Percentiles rank a stretch among this genome's conserved stretches.
phyloP scores from a whole-genome alignment of 2,329 filamentous ascomycete genomes.

The Monilinia polystroma region DNA sequence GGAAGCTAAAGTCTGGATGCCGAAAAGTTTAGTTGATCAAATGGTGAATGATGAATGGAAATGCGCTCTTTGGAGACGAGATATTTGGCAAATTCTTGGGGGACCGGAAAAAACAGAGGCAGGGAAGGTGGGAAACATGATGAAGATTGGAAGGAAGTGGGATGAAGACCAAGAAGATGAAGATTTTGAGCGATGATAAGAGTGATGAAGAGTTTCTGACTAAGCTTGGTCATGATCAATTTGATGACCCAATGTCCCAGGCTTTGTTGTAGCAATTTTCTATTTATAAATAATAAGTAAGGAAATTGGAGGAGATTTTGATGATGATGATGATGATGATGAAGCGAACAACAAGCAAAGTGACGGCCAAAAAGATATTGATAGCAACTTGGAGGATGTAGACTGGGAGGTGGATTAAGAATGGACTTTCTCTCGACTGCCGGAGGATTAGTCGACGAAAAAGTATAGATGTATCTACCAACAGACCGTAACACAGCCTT shows the following conservation, averaged over 20 bases:
- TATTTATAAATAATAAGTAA: background rate
- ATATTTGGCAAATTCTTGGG: background rate
- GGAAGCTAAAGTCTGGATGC: slow-evolving; percentile 7
- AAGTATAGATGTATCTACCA: background rate
- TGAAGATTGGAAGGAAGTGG: background rate
- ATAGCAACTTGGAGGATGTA: background rate
- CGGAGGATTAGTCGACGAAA: background rate
- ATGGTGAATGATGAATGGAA: background rate
- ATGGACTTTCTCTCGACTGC: background rate
- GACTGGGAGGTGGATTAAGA: background rate
- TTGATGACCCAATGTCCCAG: too few relatives aligned
- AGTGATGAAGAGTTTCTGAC: too few relatives aligned
- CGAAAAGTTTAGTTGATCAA: background rate
- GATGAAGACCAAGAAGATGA: background rate
- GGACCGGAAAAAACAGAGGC: too few relatives aligned
- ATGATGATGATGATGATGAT: background rate
- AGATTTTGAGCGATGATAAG: too few relatives aligned
- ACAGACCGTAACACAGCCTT: too few relatives aligned
- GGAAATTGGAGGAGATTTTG: background rate
- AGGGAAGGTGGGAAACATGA: background rate
- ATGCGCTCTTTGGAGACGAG: background rate
- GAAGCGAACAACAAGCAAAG: background rate
- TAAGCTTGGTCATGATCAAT: too few relatives aligned
- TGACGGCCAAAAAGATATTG: background rate
- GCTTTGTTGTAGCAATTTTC: too few relatives aligned